Base-by-base conservation (phyloP, 495 filamentous ascomycete genomes). In the Penicillium soppii region DNA sequence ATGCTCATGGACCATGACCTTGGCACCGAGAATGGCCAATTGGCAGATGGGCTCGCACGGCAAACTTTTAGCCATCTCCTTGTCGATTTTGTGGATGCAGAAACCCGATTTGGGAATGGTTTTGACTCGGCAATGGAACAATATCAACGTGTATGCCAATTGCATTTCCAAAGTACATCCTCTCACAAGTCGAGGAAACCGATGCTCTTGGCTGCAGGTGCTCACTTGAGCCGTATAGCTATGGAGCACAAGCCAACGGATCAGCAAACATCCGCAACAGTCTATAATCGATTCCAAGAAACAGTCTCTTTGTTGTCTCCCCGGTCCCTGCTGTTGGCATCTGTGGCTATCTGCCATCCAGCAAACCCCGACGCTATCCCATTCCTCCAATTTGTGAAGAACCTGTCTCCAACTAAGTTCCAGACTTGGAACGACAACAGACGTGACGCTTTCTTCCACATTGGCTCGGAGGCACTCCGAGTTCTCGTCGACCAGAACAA, bases 341-440 rank as follows among this genome's bases (percentile, higher is more conserved):
- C 58, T n/a, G 54, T 69, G 40, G 50, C 58, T 6, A 46, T 75
- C 20, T 68, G 65, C 20, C 69, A 77, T 48, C 73, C 73, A 6
- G 58, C 58, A 12, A 38, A 63, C 23, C 72, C 69, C 12, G 58
- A 71, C 25, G 20, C 67, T 1, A 48, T 44, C 13, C 69, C 66
- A 4, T 67, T 74, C 37, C 44, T 75, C 17, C 37, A 53, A 23
- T 67, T 59, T 45, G 51, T 67, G 39, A 50, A 57, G 12, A 37
- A 26, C 2, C 16, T 65, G 3, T 54, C 57, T 9, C 36, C 47
- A 7, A 46, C 22, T 16, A 45, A 52, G 33, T 35, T 61, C 20
- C 53, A 57, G n/a, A 25, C 57, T 7, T 68, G 51, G 58, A 49
- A 42, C 16, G 42, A 61, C 10, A 4, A 20, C 7, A 53, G 58